Evolutionary conservation across 805 yeast genomes (phyloP), one percentile per base, ranked within the genome.

Genomic region (Candida stauntonica): DNA sequence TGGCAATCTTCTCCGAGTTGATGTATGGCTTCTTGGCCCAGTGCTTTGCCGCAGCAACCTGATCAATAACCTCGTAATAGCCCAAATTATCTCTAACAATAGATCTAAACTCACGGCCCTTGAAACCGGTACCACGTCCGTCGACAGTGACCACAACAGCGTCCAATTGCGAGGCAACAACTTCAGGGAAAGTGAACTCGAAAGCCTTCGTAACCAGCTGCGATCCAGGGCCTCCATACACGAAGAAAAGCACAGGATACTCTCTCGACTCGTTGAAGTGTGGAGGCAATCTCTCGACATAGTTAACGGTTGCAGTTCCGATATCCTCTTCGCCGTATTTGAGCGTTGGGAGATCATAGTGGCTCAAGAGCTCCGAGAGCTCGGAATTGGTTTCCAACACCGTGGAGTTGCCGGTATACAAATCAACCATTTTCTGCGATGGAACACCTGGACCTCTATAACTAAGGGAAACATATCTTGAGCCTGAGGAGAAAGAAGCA

Each of bases 211-310:
- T 65, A 6, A 91, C 96, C 38, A 75, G 68, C 60, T 93, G 98
- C 5, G 95, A 84, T 26, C 88, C 93, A 7, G 99, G 99, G 0
- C 99, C 99, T 17, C 96, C 97, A 56, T 93, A 93, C 5, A 88
- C 88, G 57, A 73, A 88, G 58, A 93, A 91, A 42, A 93, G 68
- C 0, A 93, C 79, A 0, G 98, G 98, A 58, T 91, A 88, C 15
- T 48, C 53, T 26, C 51, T 47, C 7, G 62, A 52, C 11, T 69
- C 65, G 51, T 85, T 73, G 57, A 93, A 93, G 47, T 71, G 64
- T 30, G 80, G 72, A 1, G 98, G 98, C 31, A 80, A 65, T 5
- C 86, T 81, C 59, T 89, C 96, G 42, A 77, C 70, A 20, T 77
- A 74, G 60, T 89, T 86, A 13, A 75, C 84, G 4, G 58, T 47